These are phyloP conservation scores for Houttuynia cordata DNA, from an alignment of 164 flowering plant genomes.

Conservation along the genomic window DNA sequence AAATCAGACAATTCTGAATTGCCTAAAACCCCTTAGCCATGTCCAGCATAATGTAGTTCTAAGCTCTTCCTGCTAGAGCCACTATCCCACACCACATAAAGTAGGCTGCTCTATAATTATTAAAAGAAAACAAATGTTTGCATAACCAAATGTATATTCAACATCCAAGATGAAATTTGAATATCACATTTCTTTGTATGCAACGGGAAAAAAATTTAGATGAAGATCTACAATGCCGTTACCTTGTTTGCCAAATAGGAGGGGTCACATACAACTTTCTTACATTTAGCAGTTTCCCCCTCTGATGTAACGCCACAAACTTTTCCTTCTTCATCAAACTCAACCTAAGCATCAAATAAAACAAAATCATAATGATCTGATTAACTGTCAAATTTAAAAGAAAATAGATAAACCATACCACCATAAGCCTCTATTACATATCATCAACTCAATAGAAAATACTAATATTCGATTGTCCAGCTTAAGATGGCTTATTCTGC, in stretches of 20 bases:
- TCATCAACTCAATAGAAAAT: neutral
- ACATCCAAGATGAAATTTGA: too few relatives aligned
- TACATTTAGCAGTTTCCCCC: constrained; percentile 92
- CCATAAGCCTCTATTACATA: neutral
- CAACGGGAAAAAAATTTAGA: neutral
- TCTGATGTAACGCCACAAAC: constrained; percentile 85
- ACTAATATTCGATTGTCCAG: neutral
- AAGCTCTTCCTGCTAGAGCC: neutral
- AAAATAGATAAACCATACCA: neutral
- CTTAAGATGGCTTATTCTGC: neutral
- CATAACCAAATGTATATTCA: neutral
- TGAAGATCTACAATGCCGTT: constrained; percentile 5
- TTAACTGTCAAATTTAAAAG: neutral
- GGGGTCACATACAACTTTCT: constrained; percentile 96
- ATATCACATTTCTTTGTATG: neutral
- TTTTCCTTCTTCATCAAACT: constrained; percentile 76
- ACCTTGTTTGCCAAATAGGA: constrained; percentile 94
- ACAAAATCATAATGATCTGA: neutral
- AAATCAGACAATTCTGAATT: neutral
- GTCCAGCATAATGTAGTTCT: neutral
- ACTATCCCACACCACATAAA: neutral
- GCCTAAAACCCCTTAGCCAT: neutral
- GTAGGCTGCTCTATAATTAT: neutral
- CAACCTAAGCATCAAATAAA: constrained; percentile 46
- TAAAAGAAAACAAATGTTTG: neutral